Evolutionary conservation across 2,329 filamentous ascomycete genomes (phyloP), one percentile per base, ranked within the genome.

Genomic region (Pseudogymnoascus sp.): DNA sequence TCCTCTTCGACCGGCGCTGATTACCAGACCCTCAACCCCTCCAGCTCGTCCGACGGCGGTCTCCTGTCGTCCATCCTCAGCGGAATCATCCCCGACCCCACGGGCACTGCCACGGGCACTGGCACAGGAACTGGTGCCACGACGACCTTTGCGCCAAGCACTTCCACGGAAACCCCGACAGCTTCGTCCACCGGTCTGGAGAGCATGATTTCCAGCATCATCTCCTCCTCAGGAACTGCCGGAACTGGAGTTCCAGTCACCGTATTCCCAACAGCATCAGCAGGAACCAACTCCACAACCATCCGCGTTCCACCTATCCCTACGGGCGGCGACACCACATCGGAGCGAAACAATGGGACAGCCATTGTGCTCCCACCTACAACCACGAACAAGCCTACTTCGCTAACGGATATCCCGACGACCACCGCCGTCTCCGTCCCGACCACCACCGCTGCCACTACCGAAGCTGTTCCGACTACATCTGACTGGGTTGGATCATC

Each of bases 1-100:
- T 51, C 65, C 28, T 54, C 63, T 5, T 62, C 69, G 10, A 62
- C 70, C 23, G 51, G 57, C 43, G 67, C 61, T 74, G 25, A 54
- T 16, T 31, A 19, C n/a, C 25, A 54, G 48, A 54, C 48, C 16
- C 48, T 54, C 2, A 6, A 1, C n/a, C 25, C 48, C 4, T 19
- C 48, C 25, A 54, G 25, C 48, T 54, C 48, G n/a, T 31, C 48
- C 14, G 25, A 6, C 19, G 43, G 48, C n/a, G 48, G 48, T 19
- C 14, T 54, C n/a, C 25, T 54, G 13, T 51, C 45, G 6, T 51
- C 45, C 6, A 2, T 51, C 21, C 13, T 51, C 21, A 7, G 45
- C 14, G 45, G 21, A n/a, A 13, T 51, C 10, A 19, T 11, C 39
- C 39, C 39, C 39, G n/a, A 43, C 43, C 43, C 43, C 43, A 45